Evolutionary conservation across 768 basidiomycete genomes (phyloP).

Genomic region (Kwoniella europaea): DNA sequence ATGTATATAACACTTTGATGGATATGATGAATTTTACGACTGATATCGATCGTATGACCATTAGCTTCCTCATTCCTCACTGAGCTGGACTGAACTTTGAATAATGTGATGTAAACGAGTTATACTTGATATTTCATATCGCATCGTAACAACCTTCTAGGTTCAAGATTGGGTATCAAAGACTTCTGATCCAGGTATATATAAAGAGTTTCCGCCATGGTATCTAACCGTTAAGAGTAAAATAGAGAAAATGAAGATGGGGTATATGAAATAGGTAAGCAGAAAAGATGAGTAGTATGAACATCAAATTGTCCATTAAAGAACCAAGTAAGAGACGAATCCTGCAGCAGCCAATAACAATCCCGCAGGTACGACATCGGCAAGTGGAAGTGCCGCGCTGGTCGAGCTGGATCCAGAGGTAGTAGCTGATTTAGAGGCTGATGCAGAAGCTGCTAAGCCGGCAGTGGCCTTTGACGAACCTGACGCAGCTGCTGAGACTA

Average conservation of each 20-base stretch:
- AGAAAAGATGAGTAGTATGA: not conserved
- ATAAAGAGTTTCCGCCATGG: not conserved
- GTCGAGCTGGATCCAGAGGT: not conserved
- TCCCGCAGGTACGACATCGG: slow-evolving; percentile 28
- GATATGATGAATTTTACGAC: too few relatives aligned
- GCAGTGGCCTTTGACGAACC: not conserved
- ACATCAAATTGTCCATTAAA: slow-evolving; percentile 19
- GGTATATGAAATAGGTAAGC: slow-evolving; percentile 1
- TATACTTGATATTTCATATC: slow-evolving; percentile 17
- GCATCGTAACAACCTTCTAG: slow-evolving; percentile 3
- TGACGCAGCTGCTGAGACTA: not conserved
- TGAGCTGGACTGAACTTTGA: too few relatives aligned
- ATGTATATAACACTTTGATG: too few relatives aligned
- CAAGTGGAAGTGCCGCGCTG: slow-evolving; percentile 15
- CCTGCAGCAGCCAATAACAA: slow-evolving; percentile 28
- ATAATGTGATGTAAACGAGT: not conserved
- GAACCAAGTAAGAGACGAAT: slow-evolving; percentile 33
- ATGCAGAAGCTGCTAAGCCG: slow-evolving; percentile 15
- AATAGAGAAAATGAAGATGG: slow-evolving; percentile 9
- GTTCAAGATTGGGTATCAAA: not conserved
- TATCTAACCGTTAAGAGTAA: slow-evolving; percentile 8
- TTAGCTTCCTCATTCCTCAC: too few relatives aligned
- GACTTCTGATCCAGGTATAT: not conserved
- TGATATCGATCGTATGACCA: not conserved
- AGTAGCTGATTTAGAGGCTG: slow-evolving; percentile 6